Percentiles rank a stretch among this genome's conserved stretches.
Conservation (phyloP, 2,329 filamentous ascomycete genomes). For the Tolypocladium pustulatum region DNA sequence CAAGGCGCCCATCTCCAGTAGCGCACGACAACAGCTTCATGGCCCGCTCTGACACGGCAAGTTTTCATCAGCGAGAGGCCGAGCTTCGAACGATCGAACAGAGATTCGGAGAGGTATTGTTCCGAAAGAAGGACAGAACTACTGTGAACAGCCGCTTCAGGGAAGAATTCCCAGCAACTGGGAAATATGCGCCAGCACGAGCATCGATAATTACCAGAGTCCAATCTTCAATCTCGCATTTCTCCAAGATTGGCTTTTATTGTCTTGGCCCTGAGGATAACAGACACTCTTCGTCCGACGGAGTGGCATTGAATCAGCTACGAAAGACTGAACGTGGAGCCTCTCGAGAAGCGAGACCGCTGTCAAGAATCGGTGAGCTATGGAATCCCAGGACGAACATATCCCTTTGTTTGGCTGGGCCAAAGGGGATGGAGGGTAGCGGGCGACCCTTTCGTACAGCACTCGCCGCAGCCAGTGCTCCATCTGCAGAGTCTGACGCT, state of each 20-base stretch:
- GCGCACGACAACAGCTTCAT: conserved; percentile 5
- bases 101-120: conserved; percentile 25
- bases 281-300: not conserved
- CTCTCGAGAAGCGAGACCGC: too few relatives aligned
- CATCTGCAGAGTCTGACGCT: not conserved
- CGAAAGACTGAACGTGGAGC: not conserved
- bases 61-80: conserved; percentile 25
- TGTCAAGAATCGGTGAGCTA: not conserved
- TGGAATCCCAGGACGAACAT: not conserved
- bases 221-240: conserved; percentile 21
- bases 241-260: conserved; percentile 11
- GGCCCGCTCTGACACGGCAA: conserved; percentile 23
- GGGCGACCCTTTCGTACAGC: not conserved
- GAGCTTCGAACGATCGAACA: conserved; percentile 28
- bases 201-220: conserved; percentile 25
- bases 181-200: conserved; percentile 4
- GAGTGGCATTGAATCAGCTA: not conserved
- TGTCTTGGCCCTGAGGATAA: not conserved
- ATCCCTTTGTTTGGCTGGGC: not conserved
- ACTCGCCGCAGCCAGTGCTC: not conserved
- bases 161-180: conserved; percentile 22
- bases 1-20: not conserved
- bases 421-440: not conserved
- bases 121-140: conserved; percentile 16
- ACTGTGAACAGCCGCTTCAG: conserved; percentile 27